These are phyloP conservation scores for Botryosphaeria dothidea DNA, from an alignment of 2,329 filamentous ascomycete genomes.

Conservation along the genomic window DNA sequence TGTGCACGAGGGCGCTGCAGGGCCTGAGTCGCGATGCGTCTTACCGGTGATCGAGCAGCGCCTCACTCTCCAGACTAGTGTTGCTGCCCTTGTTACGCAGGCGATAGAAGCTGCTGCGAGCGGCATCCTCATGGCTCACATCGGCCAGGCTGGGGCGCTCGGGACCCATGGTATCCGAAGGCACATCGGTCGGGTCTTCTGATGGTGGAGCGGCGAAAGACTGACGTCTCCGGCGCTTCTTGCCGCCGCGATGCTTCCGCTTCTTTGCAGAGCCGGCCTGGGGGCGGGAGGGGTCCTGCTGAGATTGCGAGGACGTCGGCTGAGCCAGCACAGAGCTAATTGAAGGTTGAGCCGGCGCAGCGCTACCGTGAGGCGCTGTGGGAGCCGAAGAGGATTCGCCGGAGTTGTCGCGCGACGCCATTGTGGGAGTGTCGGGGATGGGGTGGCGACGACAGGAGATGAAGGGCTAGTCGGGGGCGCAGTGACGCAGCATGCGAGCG, in stretches of 20 bases:
- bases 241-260: constrained; percentile 74
- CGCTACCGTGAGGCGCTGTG: constrained; percentile 1
- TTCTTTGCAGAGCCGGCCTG: constrained; percentile 52
- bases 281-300: not conserved
- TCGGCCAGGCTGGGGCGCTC: constrained; percentile 43
- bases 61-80: constrained; percentile 87
- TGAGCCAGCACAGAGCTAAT: constrained; percentile 2
- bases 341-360: constrained; percentile 11
- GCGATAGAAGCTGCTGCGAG: constrained; percentile 55
- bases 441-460: not conserved
- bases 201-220: constrained; percentile 68
- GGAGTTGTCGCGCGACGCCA: constrained; percentile 12
- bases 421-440: not conserved
- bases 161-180: constrained; percentile 52
- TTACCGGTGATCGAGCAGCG: constrained; percentile 81
- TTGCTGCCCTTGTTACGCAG: constrained; percentile 67
- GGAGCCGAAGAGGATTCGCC: constrained; percentile 19
- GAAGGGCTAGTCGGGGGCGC: not conserved
- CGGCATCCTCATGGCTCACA: constrained; percentile 33
- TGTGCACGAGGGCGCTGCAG: not conserved
- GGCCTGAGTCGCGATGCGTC: not conserved
- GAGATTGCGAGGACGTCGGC: not conserved
- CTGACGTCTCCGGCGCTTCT: constrained; percentile 76
- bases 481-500: not conserved
- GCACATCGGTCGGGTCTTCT: constrained; percentile 56